Evolutionary conservation across 2,329 filamentous ascomycete genomes (phyloP), one percentile per base, ranked within the genome.

Genomic region (Beauveria sp.): DNA sequence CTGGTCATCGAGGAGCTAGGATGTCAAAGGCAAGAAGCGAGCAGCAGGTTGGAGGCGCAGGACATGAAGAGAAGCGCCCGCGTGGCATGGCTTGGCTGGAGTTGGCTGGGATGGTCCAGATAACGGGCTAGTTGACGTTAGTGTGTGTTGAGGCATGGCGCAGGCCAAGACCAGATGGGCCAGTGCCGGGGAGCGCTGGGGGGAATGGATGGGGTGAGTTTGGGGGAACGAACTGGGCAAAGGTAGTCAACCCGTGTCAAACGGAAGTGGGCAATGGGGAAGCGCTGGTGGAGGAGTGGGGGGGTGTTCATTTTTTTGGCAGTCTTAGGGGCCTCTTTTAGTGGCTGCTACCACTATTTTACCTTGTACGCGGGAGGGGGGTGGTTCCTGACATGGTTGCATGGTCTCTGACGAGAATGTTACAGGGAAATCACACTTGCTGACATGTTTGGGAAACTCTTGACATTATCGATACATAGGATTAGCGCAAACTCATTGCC

Each of bases 81-180:
- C 57, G 57, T 60, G 57, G 57, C 57, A 60, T 60, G 57, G 57
- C 57, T 60, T 60, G 57, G 34, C 56, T 59, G 34, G 31, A 43
- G 56, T 43, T 59, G 56, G 56, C 56, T 51, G 56, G 34, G 46
- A 48, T 18, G 46, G 49, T 3, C n/a, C 34, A 31, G 57, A 60
- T 34, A 24, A 10, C 3, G 18, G 20, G 34, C 48, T 31, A 52
- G 20, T 8, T 6, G 9, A 5, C 34, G 16, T 31, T 42, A 42
- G 45, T 59, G 28, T 59, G 46, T 26, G 55, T 42, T 20, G 45
- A 59, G 54, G 52, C 40, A 45, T 56, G 54, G 40, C 26, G 55
- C 45, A 50, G 55, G 45, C 45, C 46, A 42, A 38, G 45, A 46
- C 20, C 43, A 5, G 40, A 38, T 26, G 40, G 40, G 38, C 38